Conservation (phyloP, 768 basidiomycete genomes). For the Tricholoma flavovirens region DNA sequence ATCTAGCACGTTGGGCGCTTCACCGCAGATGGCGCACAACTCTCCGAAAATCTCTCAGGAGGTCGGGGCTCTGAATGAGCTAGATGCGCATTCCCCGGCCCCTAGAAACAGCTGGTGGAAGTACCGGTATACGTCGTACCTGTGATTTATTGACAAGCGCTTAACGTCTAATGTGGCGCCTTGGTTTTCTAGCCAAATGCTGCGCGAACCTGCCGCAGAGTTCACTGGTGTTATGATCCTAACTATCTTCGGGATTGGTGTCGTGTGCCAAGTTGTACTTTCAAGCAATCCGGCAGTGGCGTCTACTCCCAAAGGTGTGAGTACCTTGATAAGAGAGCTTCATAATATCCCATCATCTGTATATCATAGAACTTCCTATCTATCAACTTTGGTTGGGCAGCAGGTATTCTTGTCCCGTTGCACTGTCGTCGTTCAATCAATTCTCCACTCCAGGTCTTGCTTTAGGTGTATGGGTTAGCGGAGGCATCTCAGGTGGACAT, state of each 20-base stretch:
- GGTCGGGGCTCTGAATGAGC: neutral
- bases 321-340: constrained; percentile 8
- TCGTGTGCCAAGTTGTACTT: constrained; percentile 44
- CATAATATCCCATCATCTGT: neutral
- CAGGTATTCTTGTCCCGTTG: constrained; percentile 23
- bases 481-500: constrained; percentile 47
- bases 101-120: constrained; percentile 22
- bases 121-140: constrained; percentile 18
- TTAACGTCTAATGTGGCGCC: neutral
- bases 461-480: constrained; percentile 43
- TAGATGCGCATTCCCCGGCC: neutral
- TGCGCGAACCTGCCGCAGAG: constrained; percentile 42
- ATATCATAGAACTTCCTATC: constrained; percentile 37
- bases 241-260: constrained; percentile 46
- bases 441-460: constrained; percentile 27
- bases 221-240: constrained; percentile 51
- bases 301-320: constrained; percentile 40
- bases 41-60: neutral
- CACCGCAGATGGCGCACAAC: neutral
- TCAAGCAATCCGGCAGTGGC: constrained; percentile 35
- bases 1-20: neutral
- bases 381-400: constrained; percentile 39
- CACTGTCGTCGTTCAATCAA: neutral
- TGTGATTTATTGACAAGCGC: neutral
- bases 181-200: constrained; percentile 18